Evolutionary conservation across 257 asterid species (phyloP).

Genomic region (Parsonsia alboflavescens): DNA sequence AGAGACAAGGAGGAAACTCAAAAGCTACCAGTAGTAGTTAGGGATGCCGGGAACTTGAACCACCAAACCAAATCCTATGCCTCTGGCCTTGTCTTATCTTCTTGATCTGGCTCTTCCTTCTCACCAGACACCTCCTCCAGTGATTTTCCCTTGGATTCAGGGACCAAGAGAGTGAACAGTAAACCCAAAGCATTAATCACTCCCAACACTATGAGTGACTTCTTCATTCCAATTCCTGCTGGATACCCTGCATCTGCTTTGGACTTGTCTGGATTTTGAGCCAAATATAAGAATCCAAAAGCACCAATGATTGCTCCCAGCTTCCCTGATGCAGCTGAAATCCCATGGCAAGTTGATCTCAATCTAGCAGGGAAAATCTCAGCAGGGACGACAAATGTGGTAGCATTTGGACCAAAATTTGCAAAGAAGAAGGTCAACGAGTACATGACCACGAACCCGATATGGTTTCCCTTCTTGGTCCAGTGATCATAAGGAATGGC

Average conservation of each 20-base stretch:
- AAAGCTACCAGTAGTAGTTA: not conserved
- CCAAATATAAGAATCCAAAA: conserved; percentile 33
- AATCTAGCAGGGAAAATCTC: conserved; percentile 35
- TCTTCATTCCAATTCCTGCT: conserved; percentile 34
- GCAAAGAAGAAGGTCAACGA: conserved; percentile 35
- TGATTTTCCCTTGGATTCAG: conserved; percentile 32
- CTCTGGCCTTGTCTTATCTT: not conserved
- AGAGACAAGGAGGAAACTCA: not conserved
- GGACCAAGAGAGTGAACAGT: conserved; percentile 30
- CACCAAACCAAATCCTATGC: not conserved
- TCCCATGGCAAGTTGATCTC: conserved; percentile 35
- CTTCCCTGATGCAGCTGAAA: conserved; percentile 36
- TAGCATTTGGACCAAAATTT: conserved; percentile 35
- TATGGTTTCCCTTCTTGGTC: conserved; percentile 29
- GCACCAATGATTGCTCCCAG: conserved; percentile 34
- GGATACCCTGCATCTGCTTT: conserved; percentile 34
- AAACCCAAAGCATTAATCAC: conserved; percentile 23
- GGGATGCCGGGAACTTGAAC: not conserved
- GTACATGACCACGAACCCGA: conserved; percentile 31
- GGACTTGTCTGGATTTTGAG: conserved; percentile 23
- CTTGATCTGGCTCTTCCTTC: conserved; percentile 11
- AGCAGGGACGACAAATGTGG: conserved; percentile 35
- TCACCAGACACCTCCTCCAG: conserved; percentile 36
- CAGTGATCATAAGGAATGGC: conserved; percentile 37
- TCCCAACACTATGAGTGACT: conserved; percentile 27